These are phyloP conservation scores for Hypoxylon fuscum DNA, from an alignment of 495 filamentous ascomycete genomes.

Conservation along the genomic window DNA sequence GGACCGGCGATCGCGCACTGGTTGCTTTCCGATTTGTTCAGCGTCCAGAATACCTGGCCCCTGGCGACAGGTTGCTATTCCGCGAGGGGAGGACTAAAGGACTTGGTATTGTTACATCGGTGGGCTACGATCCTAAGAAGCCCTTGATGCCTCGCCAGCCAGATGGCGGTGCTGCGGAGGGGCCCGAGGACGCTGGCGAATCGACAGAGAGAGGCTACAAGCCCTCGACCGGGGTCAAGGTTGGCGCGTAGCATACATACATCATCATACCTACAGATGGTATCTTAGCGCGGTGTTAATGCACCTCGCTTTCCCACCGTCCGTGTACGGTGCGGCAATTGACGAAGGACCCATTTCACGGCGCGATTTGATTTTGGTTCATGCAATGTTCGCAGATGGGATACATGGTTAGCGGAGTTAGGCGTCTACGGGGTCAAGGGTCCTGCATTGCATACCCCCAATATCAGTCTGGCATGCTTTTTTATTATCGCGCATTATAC, in stretches of 20 bases:
- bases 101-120: conserved; percentile 88
- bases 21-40: conserved; percentile 97
- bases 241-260: conserved; percentile 18
- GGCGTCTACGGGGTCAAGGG: background rate
- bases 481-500: too few species aligned
- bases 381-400: background rate
- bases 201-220: conserved; percentile 19
- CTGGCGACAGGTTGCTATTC: conserved; percentile 91
- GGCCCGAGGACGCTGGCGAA: conserved; percentile 18
- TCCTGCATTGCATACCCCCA: background rate
- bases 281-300: background rate
- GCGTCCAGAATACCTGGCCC: conserved; percentile 90
- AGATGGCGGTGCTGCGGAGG: conserved; percentile 34
- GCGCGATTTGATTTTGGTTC: background rate
- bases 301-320: background rate
- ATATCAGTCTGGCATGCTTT: too few species aligned
- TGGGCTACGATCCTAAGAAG: conserved; percentile 79
- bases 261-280: too few species aligned
- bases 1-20: conserved; percentile 89
- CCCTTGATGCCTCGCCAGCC: conserved; percentile 45
- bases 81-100: conserved; percentile 96
- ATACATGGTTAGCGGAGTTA: conserved; percentile 6
- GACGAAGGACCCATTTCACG: background rate
- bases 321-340: background rate
- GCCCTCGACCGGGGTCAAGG: conserved; percentile 16